Base-by-base conservation (phyloP, 768 basidiomycete genomes). In the Panaeolus cyanescens region DNA sequence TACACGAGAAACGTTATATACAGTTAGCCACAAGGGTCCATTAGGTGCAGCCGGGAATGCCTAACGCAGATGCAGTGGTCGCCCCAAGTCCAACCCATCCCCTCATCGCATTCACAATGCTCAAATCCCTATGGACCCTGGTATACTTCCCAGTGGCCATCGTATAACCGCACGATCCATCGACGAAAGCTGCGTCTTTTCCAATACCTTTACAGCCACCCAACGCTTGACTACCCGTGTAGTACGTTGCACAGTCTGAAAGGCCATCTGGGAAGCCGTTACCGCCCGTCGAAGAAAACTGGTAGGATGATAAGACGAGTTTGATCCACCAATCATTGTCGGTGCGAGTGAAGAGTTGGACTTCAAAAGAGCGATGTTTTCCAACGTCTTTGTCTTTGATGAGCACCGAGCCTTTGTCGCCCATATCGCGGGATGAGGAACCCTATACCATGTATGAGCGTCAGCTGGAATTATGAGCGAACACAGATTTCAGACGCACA, bases 251-350 rank as follows among this genome's bases (percentile, higher is more conserved):
- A 19, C 59, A 60, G 37, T 60, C 59, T 20, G 39, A 45, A 13
- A 60, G 37, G 32, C 59, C 59, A 30, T 60, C 59, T 2, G 59
- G 59, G 59, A 60, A 60, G 20, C 59, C 59, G 17, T 15, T 56
- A 5, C 59, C 59, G 13, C 59, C 59, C 3, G 13, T 56, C 25
- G 20, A 15, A 13, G 54, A 6, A 34, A 55, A 60, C 36, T 55
- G 34, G 33, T 60, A 60, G 12, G 59, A 60, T 2, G 59, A 60
- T 12, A 60, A 37, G 28, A 60, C 28, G 13, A 60, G 45, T 37
- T 60, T 60, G 37, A 60, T 60, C 32, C 55, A 55, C 59, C 59
- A 60, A 36, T 60, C 59, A 32, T 60, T 55, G 20, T 60, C 59
- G 36, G 36, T 33, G n/a, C 59, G 59, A 32, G 45, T 37, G 19